These are phyloP conservation scores for Pseudogymnoascus sp. DNA, from an alignment of 2,329 filamentous ascomycete genomes.

Conservation along the genomic window DNA sequence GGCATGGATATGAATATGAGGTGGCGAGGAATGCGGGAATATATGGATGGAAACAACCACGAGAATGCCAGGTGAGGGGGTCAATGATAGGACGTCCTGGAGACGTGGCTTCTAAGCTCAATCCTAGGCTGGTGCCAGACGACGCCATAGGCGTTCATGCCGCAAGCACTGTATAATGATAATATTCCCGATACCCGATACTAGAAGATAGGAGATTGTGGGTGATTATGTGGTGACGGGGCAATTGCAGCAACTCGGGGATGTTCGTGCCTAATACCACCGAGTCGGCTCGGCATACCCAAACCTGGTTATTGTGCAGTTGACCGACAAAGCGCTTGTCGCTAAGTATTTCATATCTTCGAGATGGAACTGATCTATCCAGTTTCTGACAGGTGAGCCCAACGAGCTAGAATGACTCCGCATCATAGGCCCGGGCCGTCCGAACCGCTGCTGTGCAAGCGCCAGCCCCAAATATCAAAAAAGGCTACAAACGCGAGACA, in stretches of 20 bases:
- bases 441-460: neutral
- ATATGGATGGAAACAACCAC: constrained; percentile 1
- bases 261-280: neutral
- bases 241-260: neutral
- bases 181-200: neutral
- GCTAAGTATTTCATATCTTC: neutral
- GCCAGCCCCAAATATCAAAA: neutral
- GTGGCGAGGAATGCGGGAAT: neutral
- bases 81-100: constrained; percentile 1
- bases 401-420: neutral
- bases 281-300: neutral
- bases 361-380: neutral
- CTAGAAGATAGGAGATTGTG: neutral
- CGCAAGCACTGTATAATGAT: constrained; percentile 1
- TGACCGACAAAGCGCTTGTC: neutral
- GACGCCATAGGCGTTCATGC: neutral
- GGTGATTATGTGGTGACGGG: neutral
- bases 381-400: neutral
- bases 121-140: neutral
- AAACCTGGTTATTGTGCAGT: neutral
- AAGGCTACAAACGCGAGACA: neutral
- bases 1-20: neutral
- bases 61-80: neutral
- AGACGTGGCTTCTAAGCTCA: neutral
- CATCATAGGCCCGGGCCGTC: neutral